Base-by-base conservation (phyloP, 371 early-diverging fungal genomes). In the Ordospora colligata region DNA sequence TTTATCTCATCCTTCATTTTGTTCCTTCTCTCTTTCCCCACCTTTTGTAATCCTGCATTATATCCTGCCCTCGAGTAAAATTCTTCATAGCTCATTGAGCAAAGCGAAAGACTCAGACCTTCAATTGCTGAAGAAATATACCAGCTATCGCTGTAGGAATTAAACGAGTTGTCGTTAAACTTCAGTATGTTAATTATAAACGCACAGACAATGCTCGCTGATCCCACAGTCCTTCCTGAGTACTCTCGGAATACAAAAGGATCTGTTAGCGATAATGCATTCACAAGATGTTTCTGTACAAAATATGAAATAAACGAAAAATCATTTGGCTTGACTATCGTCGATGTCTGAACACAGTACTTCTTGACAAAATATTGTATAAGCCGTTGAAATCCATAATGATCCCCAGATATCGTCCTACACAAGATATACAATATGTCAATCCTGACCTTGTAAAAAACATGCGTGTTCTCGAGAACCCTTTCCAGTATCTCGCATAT, bases 381-480 rank as follows among this genome's bases (percentile, higher is more conserved):
- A n/a, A 86, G 67, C 63, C 81, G 62, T 63, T 83, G 81, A 50
- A 79, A 78, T 49, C 84, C 85, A 51, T 78, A 73, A 52, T 82
- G 81, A 25, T 93, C 91, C 68, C 92, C 92, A 86, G 91, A 90
- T n/a, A 92, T 89, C 40, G 95, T 88, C 23, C 92, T 88, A 77
- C 50, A 32, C 11, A 80, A 44, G 11, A 50, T 62, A 42, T 73
- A 65, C 9, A 71, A 14, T 14, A 68, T 63, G 10, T 69, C 64
- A 10, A 67, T 67, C 37, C 70, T 47, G 14, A 80, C 50, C 54
- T 73, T 75, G 50, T 93, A 96, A 80, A 90, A 94, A 50, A 90
- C 88, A 68, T 91, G 89, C 11, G 83, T 85, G 84, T 93, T 92
- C 79, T 89, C 87, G 37, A 94, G 69, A 12, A 81, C 50, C n/a